Percentiles rank a stretch among this genome's conserved stretches.
Conservation (phyloP, 345 rosid genomes). For the Salix brachista region DNA sequence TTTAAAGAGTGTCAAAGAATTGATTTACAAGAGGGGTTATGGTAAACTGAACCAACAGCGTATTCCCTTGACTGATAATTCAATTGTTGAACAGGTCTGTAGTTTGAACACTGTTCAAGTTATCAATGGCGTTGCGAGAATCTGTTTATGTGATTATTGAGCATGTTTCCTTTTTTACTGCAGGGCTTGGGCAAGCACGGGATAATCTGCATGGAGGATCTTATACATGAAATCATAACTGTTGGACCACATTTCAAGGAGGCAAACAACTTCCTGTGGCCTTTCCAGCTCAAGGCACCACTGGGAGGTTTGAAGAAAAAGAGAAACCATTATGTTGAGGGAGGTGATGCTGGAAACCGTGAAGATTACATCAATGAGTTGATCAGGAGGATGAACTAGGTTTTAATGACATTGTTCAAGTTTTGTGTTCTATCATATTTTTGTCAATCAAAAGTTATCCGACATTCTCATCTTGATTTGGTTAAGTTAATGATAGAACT, state of each 20-base stretch:
- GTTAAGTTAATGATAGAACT: neutral
- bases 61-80: conserved; percentile 60
- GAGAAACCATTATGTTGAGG: conserved; percentile 84
- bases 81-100: conserved; percentile 55
- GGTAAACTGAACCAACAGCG: conserved; percentile 71
- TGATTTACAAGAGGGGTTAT: conserved; percentile 77
- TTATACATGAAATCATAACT: conserved; percentile 77
- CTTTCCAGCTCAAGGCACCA: conserved; percentile 76
- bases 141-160: neutral
- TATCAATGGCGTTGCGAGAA: neutral
- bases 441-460: neutral
- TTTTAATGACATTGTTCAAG: neutral
- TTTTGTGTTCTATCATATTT: neutral
- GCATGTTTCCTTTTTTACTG: neutral
- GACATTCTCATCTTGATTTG: neutral
- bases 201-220: conserved; percentile 68
- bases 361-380: conserved; percentile 80
- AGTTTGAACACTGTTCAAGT: neutral
- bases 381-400: conserved; percentile 79
- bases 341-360: conserved; percentile 91
- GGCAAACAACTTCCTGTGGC: conserved; percentile 85
- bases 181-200: conserved; percentile 72
- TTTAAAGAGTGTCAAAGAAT: conserved; percentile 67
- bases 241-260: conserved; percentile 92
- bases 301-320: conserved; percentile 75